A percentile compares a stretch with the other conserved stretches of the same genome.
phyloP scores from a whole-genome alignment of 1,284 basidiomycete genomes.

The Marasmius tenuissimus region DNA sequence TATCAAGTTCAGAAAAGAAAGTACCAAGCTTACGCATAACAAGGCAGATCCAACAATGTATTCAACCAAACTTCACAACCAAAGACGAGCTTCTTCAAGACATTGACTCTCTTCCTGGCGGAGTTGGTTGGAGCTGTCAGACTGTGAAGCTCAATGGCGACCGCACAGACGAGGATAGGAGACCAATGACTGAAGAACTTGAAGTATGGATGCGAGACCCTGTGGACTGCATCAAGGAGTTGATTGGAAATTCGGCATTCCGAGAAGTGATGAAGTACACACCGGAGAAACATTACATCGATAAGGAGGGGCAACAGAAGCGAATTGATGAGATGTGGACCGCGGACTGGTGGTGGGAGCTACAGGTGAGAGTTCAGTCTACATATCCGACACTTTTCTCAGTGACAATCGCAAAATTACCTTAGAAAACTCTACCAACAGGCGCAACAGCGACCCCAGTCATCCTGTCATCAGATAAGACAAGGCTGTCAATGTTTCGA shows the following conservation, averaged over 20 bases:
- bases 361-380: conserved; percentile 17
- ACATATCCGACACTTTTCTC: too few relatives aligned
- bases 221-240: conserved; percentile 24
- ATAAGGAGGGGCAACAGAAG: not conserved
- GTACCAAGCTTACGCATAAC: not conserved
- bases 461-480: conserved; percentile 37
- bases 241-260: conserved; percentile 24
- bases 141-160: conserved; percentile 16
- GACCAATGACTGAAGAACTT: conserved; percentile 18
- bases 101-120: conserved; percentile 19
- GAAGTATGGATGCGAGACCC: conserved; percentile 30
- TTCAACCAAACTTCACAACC: conserved; percentile 16
- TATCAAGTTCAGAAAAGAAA: not conserved
- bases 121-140: conserved; percentile 20
- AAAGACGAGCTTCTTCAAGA: conserved; percentile 15
- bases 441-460: conserved; percentile 62
- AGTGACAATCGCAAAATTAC: not conserved
- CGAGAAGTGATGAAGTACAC: conserved; percentile 8
- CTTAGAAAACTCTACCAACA: conserved; percentile 22
- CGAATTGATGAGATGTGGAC: conserved; percentile 13
- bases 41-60: conserved; percentile 2
- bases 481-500: conserved; percentile 25
- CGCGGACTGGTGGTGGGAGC: conserved; percentile 14
- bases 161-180: conserved; percentile 12
- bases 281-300: conserved; percentile 3